Base-by-base conservation (phyloP, 352 stramenopile species). In the Globisporangium ultimum region DNA sequence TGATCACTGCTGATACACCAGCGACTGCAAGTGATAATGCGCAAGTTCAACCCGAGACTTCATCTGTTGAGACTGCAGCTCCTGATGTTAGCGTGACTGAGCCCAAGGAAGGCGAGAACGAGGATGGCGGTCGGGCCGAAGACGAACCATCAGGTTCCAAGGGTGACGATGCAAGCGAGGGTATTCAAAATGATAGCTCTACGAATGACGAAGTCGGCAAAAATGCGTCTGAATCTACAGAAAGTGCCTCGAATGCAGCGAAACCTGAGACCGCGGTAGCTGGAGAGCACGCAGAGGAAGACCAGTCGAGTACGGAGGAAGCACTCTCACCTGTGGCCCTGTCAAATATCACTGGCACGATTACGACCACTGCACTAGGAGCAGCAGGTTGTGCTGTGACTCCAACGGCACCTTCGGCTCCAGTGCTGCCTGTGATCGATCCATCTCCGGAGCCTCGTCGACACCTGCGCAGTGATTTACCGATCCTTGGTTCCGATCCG, bases 381-480 rank as follows among this genome's bases (percentile, higher is more conserved):
- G 5, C 17, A 5, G 11, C 5, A 13, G 32, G 11, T 48, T 46
- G 3, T 28, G 21, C 11, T 48, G 18, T 24, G 17, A 32, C 21
- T 11, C 20, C 21, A n/a, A 17, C 21, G 40, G 24, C 41, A 52
- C 11, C 46, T 20, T 45, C 12, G 40, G 20, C 20, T 0, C 53
- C 53, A 14, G 72, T 79, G 32, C 55, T 87, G 10, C 72, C 77
- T 36, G 72, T 87, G 24, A 76, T 87, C 15, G 68, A 83, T 36
- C 77, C 77, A 34, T 60, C 64, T 4, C 42, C 60, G 2, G 77
- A 87, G 49, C 77, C 77, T 11, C 64, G 64, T 32, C 66, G 77
- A 34, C 59, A 61, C 14, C 55, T 87, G 22, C 76, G 73, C 40
- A 87, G 74, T 46, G 77, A 87, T 36, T 61, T 66, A 32, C 74